Base-by-base conservation (phyloP, 2,329 filamentous ascomycete genomes). In the Aureobasidium zeae region DNA sequence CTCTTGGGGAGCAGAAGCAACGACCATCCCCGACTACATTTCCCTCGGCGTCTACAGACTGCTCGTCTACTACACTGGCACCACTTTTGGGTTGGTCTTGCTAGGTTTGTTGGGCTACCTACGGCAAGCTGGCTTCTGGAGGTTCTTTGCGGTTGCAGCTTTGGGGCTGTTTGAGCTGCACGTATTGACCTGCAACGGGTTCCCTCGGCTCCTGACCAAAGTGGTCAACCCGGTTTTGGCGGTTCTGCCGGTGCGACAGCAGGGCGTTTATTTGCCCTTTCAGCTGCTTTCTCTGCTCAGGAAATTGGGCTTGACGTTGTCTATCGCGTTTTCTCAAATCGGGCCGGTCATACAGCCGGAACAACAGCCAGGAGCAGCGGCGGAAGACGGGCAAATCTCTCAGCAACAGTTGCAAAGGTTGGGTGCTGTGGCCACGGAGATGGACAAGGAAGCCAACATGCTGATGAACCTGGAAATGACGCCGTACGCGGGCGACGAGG, bases 271-370 rank as follows among this genome's bases (percentile, higher is more conserved):
- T 52, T 72, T 96, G 3, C 89, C 88, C 2, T 98, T 91, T 59
- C 88, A 98, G 64, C 69, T 83, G 52, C 73, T 95, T 46, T 66
- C 73, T 11, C 74, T 96, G 5, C 76, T 82, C 5, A 79, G 88
- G 48, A 85, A 85, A 58, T 66, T 86, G 16, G 77, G 79, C 12
- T 68, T 96, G 39, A 88, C 86, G 2, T 64, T 86, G 19, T 88
- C 86, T 63, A 86, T 94, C 51, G 88, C 85, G 38, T 76, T 94
- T 46, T 80, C 80, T 5, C 86, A 94, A 63, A 73, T 93, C 38
- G 81, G 82, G 0, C 85, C 86, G 3, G 65, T 86, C 4, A 63
- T 85, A 10, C 22, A 60, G 35, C 65, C 64, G 49, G 48, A 54
- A 5, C 44, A 48, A 25, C 22, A 6, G 22, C 22, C 22, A 11